A percentile compares a stretch with the other conserved stretches of the same genome.
These are phyloP conservation scores for Globisporangium radiosum DNA, from an alignment of 352 stramenopile species.

Conservation along the genomic window DNA sequence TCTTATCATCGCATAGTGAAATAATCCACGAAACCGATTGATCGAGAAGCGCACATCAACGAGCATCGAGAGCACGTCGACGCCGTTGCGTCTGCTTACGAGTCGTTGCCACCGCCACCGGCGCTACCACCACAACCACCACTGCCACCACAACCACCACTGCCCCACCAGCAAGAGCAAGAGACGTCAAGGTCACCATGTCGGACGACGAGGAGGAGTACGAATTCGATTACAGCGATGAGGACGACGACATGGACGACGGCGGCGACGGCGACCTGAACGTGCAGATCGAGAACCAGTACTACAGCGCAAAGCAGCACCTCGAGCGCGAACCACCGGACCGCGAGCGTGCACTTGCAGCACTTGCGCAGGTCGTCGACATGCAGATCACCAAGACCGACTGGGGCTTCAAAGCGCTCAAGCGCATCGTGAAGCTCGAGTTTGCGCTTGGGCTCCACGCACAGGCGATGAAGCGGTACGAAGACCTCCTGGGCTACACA, in stretches of 20 bases:
- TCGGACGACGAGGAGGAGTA: constrained; percentile 79
- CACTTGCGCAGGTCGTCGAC: constrained; percentile 45
- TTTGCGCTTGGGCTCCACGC: constrained; percentile 69
- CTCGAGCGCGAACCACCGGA: constrained; percentile 49
- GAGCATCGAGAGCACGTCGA: no score
- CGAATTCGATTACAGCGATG: constrained; percentile 91
- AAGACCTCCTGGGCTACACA: constrained; percentile 86
- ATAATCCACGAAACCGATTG: no score
- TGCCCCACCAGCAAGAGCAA: neutral
- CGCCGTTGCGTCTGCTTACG: no score
- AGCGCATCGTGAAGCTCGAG: constrained; percentile 92
- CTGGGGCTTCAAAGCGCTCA: constrained; percentile 94
- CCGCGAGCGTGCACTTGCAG: constrained; percentile 31
- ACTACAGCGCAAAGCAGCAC: constrained; percentile 89
- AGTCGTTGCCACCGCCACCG: no score
- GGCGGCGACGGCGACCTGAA: constrained; percentile 56
- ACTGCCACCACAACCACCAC: no score
- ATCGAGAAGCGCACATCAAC: no score
- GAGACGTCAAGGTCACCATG: constrained; percentile 22
- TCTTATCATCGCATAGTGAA: no score
- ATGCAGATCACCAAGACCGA: constrained; percentile 55
- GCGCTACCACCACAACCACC: no score
- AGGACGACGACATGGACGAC: constrained; percentile 90
- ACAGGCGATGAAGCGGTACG: constrained; percentile 79
- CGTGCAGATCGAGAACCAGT: constrained; percentile 91